Evolutionary conservation across 208 protist genomes (phyloP), one percentile per base, ranked within the genome.

Genomic region (Naegleria fowleri): DNA sequence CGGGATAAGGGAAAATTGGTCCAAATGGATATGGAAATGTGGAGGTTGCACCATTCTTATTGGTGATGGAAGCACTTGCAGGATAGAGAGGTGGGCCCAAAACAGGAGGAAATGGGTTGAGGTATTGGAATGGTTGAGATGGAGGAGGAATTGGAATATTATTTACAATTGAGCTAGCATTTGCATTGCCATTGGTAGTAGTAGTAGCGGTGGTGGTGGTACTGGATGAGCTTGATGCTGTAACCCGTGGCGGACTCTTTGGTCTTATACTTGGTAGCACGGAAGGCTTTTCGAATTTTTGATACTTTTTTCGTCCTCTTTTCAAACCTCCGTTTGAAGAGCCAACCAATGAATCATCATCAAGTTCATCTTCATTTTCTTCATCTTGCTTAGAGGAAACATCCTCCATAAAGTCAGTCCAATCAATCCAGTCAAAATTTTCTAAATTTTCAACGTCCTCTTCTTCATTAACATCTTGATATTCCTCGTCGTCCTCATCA

Each of bases 391-490:
- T 29, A 75, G 13, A n/a, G 58, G 58, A 22, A 5, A 16, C 67
- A 79, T 7, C 25, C 29, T 36, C 25, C 9, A 79, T 36, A 11
- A 79, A 36, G n/a, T 79, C 67, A 79, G 29, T 33, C 67, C 67
- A 79, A 79, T 79, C 67, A 33, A 79, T 79, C 67, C 67, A 79
- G 25, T 79, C 67, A 79, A 79, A 79, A 79, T 36, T 79, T 79
- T 79, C 67, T 9, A 79, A 79, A 75, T 75, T 29, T 36, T 79
- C 16, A 29, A 67, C 22, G n/a, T 79, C 67, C 9, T 79, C 67
- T 9, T 79, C 67, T 79, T 79, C 67, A 33, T 79, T 79, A 11
- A 36, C 13, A 79, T 36, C 29, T 33, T 79, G 67, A 79, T 36
- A 79, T 13, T 79, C 67, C 19, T 79, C 67, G n/a, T 79, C 67